Evolutionary conservation across 2,329 filamentous ascomycete genomes (phyloP), one percentile per base, ranked within the genome.

Genomic region (Rugonectria rugulosa): DNA sequence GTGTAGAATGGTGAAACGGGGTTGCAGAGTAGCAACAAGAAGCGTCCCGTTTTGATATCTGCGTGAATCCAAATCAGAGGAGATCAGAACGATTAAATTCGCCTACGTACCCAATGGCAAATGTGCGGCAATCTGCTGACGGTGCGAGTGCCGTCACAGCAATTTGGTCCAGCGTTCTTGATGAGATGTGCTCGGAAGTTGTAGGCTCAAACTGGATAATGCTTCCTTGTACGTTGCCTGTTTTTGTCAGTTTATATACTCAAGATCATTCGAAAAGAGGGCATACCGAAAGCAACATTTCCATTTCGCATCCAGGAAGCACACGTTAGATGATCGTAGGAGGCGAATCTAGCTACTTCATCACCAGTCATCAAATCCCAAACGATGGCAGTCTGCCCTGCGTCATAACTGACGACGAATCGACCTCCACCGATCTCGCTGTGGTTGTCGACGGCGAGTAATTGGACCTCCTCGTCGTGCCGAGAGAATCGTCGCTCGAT

Each of bases 281-380:
- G 37, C 87, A 74, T 81, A 97, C 94, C 95, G 79, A 98, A 98
- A 31, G 92, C 94, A 63, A 99, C 88, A 76, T 97, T 96, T 50
- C 95, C 95, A 76, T 97, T 97, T 38, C 89, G 85, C 93, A 99
- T 97, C 92, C 95, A 99, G 11, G 90, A 83, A 31, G 93, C 94
- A 24, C 91, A 88, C 19, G 88, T 88, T 60, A 98, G 83, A 63
- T 90, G 86, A 69, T 96, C 92, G 69, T 96, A 97, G 0, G 93
- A 95, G 20, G 89, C 88, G 77, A 98, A 98, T n/a, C 93, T 85
- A 32, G 94, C 88, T 55, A 97, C 84, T 74, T 97, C 92, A 56
- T 92, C 88, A 43, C 95, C 95, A 0, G 92, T 96, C 77, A 96
- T 87, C 57, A 97, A 81, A 75, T 99, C 94, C 95, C 95, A 99